phyloP scores from a whole-genome alignment of 345 rosid genomes.

The Diplotaxis tenuifolia region DNA sequence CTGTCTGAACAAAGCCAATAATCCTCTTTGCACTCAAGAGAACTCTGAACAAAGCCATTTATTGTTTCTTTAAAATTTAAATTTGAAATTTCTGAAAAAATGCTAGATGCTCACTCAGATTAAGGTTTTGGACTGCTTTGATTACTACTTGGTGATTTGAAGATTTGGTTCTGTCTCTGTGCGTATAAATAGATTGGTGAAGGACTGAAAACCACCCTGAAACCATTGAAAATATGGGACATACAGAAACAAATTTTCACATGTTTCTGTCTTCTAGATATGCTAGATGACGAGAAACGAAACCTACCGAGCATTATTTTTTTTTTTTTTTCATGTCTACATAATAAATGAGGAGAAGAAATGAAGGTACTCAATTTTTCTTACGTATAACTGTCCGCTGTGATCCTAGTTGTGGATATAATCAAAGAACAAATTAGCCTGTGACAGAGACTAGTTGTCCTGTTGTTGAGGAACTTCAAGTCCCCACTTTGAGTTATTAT shows the following conservation, averaged over 20 bases:
- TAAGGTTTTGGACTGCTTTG: neutral
- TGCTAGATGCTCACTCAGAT: neutral
- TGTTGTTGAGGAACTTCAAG: constrained; percentile 23
- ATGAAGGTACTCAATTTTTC: neutral
- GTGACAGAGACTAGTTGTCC: constrained; percentile 7
- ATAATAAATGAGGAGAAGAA: neutral
- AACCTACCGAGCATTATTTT: neutral
- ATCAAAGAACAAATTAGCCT: constrained; percentile 1
- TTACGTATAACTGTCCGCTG: neutral
- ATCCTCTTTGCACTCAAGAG: constrained; percentile 16
- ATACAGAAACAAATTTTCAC: neutral
- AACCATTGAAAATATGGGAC: neutral
- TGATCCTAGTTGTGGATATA: neutral
- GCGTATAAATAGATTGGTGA: constrained; percentile 17
- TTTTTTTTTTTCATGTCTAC: neutral
- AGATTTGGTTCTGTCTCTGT: neutral
- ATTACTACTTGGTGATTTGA: neutral
- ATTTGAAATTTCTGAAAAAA: neutral
- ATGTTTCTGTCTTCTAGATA: constrained; percentile 16
- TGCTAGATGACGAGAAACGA: neutral
- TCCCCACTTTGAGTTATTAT: no score
- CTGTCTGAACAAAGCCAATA: constrained; percentile 5
- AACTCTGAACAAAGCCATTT: constrained; percentile 25
- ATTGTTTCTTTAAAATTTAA: neutral
- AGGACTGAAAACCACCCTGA: neutral